These are phyloP conservation scores for Ganoderma lingzhi DNA, from an alignment of 1,284 basidiomycete species.

Conservation along the genomic window DNA sequence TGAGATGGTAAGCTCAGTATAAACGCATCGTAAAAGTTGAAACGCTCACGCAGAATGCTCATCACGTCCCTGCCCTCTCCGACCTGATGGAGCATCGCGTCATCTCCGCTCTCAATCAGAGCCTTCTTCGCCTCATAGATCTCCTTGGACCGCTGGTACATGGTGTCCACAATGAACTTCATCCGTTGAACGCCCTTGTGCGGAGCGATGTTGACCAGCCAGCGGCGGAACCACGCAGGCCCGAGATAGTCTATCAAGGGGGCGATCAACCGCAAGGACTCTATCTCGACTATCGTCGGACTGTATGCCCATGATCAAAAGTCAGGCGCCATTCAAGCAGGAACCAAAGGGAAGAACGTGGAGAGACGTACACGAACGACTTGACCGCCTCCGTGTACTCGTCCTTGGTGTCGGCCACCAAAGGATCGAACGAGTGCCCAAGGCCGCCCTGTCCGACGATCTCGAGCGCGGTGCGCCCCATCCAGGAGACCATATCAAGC, in stretches of 20 bases:
- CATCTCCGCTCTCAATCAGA: constrained; percentile 32
- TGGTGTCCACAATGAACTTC: constrained; percentile 46
- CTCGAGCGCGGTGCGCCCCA: constrained; percentile 41
- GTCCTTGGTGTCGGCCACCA: constrained; percentile 30
- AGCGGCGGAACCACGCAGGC: constrained; percentile 9
- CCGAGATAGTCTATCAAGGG: background rate
- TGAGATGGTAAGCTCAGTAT: too few species aligned
- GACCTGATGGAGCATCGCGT: constrained; percentile 37
- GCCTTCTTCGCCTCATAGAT: constrained; percentile 49
- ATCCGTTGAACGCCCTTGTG: constrained; percentile 40
- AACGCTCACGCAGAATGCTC: constrained; percentile 46
- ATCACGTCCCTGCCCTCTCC: constrained; percentile 52
- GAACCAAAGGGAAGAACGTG: background rate
- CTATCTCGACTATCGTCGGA: background rate
- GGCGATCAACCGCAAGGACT: background rate
- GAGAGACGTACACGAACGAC: constrained; percentile 28
- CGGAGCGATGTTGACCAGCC: background rate
- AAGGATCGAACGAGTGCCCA: constrained; percentile 41
- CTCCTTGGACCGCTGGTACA: constrained; percentile 45
- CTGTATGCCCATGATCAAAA: background rate
- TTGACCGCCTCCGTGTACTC: constrained; percentile 37
- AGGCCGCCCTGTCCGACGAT: constrained; percentile 40
- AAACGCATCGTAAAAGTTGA: background rate
- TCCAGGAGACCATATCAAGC: constrained; percentile 40
- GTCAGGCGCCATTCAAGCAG: background rate